These are phyloP conservation scores for Aphanomyces invadans DNA, from an alignment of 352 stramenopile species.

Conservation along the genomic window DNA sequence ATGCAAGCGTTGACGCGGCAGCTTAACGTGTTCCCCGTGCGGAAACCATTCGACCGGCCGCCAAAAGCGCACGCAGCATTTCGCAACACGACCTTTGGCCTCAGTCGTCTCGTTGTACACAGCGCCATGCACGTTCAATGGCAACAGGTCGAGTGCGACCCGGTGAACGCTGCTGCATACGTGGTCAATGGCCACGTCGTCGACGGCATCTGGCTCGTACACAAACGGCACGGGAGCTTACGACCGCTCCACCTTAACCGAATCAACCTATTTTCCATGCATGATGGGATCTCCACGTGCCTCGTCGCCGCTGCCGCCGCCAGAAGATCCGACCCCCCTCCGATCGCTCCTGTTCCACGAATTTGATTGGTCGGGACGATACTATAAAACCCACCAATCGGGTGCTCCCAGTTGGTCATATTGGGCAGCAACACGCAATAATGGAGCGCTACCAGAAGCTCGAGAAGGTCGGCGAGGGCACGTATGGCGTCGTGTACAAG, in stretches of 20 bases:
- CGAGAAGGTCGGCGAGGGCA: slow-evolving; percentile 97
- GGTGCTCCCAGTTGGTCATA: background rate
- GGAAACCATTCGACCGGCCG: slow-evolving; percentile 63
- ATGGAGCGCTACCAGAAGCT: slow-evolving; percentile 93
- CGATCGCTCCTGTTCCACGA: background rate
- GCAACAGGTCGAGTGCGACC: slow-evolving; percentile 80
- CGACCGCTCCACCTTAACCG: background rate
- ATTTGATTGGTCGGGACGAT: slow-evolving; percentile 10
- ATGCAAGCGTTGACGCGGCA: slow-evolving; percentile 84
- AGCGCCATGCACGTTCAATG: slow-evolving; percentile 86
- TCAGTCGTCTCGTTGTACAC: slow-evolving; percentile 70
- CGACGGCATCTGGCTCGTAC: slow-evolving; percentile 86
- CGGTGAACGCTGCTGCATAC: slow-evolving; percentile 61
- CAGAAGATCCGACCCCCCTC: too few relatives aligned
- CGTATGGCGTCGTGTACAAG: slow-evolving; percentile 99
- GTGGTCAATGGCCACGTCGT: slow-evolving; percentile 71
- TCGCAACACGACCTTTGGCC: slow-evolving; percentile 83
- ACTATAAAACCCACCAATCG: background rate
- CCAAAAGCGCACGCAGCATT: slow-evolving; percentile 66
- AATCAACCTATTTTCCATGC: too few relatives aligned
- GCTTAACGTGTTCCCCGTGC: slow-evolving; percentile 69
- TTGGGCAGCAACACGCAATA: background rate
- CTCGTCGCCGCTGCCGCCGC: too few relatives aligned
- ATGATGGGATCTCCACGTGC: too few relatives aligned
- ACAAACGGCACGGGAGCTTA: slow-evolving; percentile 86